phyloP scores from a whole-genome alignment of 305 asterid genomes.

The Rubia tinctorum region DNA sequence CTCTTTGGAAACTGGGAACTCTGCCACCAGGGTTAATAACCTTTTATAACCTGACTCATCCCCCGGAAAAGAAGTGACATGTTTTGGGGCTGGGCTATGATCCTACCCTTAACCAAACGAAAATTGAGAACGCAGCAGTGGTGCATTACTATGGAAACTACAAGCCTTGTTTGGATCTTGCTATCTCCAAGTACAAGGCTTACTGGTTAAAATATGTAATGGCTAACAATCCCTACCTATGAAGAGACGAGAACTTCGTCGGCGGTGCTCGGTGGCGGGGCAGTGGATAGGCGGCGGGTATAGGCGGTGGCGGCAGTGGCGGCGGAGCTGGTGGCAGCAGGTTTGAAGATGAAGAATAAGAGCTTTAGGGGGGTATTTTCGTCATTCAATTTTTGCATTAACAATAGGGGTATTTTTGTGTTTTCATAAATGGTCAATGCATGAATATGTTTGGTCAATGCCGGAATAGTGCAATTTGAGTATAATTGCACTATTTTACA shows the following conservation, averaged over 20 bases:
- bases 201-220: constrained; percentile 82
- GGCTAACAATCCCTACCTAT: constrained; percentile 63
- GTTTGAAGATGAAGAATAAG: no score
- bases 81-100: constrained; percentile 96
- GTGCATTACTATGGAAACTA: constrained; percentile 96
- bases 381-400: no score
- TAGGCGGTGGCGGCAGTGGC: no score
- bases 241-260: constrained; percentile 33
- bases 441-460: no score
- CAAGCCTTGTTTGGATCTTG: constrained; percentile 98
- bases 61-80: constrained; percentile 91
- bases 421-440: no score
- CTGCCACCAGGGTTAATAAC: constrained; percentile 93
- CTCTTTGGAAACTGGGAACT: constrained; percentile 97
- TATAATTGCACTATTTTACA: no score
- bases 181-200: constrained; percentile 75
- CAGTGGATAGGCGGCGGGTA: no score
- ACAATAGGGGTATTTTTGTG: no score
- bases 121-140: constrained; percentile 81
- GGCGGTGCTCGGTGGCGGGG: no score
- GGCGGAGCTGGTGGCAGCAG: no score
- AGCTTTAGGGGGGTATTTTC: no score
- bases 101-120: constrained; percentile 92
- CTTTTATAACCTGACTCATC: constrained; percentile 83
- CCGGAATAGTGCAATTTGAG: no score